Evolutionary conservation across 345 rosid genomes (phyloP).

Genomic region (Carallia pectinifolia): DNA sequence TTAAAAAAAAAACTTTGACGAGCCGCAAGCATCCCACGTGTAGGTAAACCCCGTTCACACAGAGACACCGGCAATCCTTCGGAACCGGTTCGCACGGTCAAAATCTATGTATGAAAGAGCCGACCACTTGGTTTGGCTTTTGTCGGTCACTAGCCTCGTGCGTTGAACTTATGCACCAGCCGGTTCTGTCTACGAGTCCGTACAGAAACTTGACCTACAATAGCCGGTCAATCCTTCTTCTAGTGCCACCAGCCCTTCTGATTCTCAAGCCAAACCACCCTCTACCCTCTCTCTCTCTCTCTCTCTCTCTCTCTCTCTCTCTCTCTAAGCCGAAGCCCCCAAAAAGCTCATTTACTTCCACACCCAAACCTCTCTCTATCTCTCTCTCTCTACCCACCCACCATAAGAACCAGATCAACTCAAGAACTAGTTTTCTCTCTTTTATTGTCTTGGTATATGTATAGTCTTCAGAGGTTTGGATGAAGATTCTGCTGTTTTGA

Average conservation of each 20-base stretch:
- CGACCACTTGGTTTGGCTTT: conserved; percentile 14
- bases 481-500: conserved; percentile 24
- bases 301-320: no score
- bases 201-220: conserved; percentile 48
- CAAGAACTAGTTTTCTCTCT: conserved; percentile 5
- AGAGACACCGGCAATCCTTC: no score
- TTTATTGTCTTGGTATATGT: not conserved
- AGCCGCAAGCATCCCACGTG: conserved; percentile 43
- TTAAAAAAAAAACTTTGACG: not conserved
- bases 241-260: conserved; percentile 9
- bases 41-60: conserved; percentile 46
- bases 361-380: conserved; percentile 17
- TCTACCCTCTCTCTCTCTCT: no score
- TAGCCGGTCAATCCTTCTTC: conserved; percentile 43
- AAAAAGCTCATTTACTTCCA: conserved; percentile 23
- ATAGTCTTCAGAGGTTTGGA: not conserved
- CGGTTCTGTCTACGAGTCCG: conserved; percentile 39
- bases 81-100: conserved; percentile 32
- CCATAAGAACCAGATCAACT: conserved; percentile 35
- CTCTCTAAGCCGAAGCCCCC: not conserved
- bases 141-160: conserved; percentile 24
- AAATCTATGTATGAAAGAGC: conserved; percentile 43
- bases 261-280: conserved; percentile 1
- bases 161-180: conserved; percentile 25
- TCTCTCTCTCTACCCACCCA: conserved; percentile 19